A percentile compares a stretch with the other conserved stretches of the same genome.
Conservation (phyloP, 2,329 filamentous ascomycete species). For the Scytalidium lignicola region DNA sequence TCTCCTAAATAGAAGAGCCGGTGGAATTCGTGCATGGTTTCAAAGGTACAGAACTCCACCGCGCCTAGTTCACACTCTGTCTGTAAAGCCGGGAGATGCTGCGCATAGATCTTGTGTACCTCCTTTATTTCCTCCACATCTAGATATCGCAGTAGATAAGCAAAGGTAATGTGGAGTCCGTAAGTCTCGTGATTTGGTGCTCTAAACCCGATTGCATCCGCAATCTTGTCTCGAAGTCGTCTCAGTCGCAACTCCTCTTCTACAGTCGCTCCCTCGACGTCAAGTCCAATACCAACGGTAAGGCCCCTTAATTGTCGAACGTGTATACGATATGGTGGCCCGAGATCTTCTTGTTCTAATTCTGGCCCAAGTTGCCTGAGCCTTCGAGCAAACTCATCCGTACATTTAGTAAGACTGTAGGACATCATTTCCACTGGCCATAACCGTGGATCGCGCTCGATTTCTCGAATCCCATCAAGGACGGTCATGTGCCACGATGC, state of each 20-base stretch:
- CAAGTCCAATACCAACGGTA: constrained; percentile 11
- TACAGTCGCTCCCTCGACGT: constrained; percentile 13
- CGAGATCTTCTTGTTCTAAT: neutral
- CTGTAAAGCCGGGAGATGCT: constrained; percentile 9
- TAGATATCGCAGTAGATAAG: constrained; percentile 17
- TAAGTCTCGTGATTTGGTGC: constrained; percentile 19
- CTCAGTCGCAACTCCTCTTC: constrained; percentile 18
- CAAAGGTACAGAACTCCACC: constrained; percentile 20
- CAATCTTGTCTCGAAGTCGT: constrained; percentile 10
- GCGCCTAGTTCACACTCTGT: constrained; percentile 17
- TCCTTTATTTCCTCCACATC: constrained; percentile 11
- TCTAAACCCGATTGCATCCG: constrained; percentile 12
- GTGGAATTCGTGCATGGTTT: constrained; percentile 17
- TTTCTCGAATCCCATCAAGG: constrained; percentile 15
- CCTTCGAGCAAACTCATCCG: constrained; percentile 8
- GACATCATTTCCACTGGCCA: too few relatives aligned
- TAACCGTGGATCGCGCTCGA: constrained; percentile 15
- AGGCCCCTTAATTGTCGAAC: constrained; percentile 1
- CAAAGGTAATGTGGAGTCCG: constrained; percentile 19
- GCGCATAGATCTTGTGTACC: constrained; percentile 11
- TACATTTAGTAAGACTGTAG: too few relatives aligned
- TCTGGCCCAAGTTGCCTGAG: constrained; percentile 3
- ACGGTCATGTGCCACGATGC: constrained; percentile 21
- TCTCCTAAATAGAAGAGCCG: constrained; percentile 16
- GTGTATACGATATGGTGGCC: neutral